phyloP scores from a whole-genome alignment of 2,329 filamentous ascomycete species.

The Colletotrichum gloeosporioides region DNA sequence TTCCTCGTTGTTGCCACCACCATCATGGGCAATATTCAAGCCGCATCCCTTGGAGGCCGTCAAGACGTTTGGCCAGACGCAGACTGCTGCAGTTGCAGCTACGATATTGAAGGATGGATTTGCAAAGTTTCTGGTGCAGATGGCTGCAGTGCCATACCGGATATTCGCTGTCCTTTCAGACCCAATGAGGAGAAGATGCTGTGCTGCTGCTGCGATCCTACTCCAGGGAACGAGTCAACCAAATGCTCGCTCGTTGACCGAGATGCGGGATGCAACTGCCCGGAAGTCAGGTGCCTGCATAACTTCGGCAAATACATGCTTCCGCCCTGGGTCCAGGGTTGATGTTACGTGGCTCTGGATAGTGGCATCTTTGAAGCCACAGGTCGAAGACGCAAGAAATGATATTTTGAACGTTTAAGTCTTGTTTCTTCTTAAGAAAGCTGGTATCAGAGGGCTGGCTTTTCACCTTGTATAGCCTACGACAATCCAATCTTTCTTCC shows the following conservation, averaged over 20 bases:
- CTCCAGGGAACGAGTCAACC: not conserved
- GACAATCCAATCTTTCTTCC: not conserved
- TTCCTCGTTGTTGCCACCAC: not conserved
- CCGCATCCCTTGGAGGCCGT: not conserved
- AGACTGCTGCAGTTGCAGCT: not conserved
- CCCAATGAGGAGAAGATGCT: not conserved
- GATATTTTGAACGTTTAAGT: not conserved
- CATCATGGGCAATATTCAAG: not conserved
- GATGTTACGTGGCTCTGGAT: rapidly evolving
- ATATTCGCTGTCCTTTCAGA: not conserved
- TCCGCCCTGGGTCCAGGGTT: not conserved
- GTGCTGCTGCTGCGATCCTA: not conserved
- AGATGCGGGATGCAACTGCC: not conserved
- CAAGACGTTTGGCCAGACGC: not conserved
- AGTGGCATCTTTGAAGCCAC: not conserved
- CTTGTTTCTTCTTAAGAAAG: not conserved
- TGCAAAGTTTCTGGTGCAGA: not conserved
- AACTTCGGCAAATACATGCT: not conserved
- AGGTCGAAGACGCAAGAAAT: not conserved
- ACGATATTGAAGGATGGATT: not conserved
- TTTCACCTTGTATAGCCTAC: not conserved
- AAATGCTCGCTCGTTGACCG: not conserved
- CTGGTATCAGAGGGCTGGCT: not conserved
- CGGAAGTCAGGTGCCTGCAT: not conserved
- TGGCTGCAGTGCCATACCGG: not conserved